These are phyloP conservation scores for Zygoascus flipseniorum DNA, from an alignment of 805 yeast genomes.

Conservation along the genomic window DNA sequence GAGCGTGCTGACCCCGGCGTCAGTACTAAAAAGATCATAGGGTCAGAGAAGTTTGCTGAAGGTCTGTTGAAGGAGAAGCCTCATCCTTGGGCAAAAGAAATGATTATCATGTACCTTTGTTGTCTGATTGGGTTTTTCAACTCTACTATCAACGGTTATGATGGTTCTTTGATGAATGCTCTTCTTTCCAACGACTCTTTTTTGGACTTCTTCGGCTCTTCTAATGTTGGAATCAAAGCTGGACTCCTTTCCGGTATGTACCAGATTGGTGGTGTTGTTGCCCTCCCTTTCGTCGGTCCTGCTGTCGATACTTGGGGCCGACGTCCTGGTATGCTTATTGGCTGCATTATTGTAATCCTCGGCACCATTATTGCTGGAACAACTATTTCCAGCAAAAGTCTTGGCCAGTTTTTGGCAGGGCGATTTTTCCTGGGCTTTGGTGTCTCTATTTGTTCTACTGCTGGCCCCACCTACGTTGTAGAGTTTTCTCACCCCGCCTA, in stretches of 20 bases:
- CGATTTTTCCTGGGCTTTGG: conserved; percentile 17
- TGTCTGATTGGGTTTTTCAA: not conserved
- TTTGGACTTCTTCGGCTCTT: conserved; percentile 8
- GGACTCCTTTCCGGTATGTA: conserved; percentile 15
- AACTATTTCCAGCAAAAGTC: conserved; percentile 3
- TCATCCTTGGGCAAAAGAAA: not conserved
- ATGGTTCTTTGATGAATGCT: conserved; percentile 11
- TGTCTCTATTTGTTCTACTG: conserved; percentile 6
- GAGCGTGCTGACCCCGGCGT: too few species aligned
- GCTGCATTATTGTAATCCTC: conserved; percentile 5
- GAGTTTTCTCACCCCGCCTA: conserved; percentile 17
- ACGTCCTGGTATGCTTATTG: conserved; percentile 10
- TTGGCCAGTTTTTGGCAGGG: conserved; percentile 9
- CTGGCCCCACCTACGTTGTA: conserved; percentile 14
- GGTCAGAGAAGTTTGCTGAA: not conserved
- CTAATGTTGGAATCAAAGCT: conserved; percentile 11
- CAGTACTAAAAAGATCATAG: not conserved
- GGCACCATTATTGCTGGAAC: conserved; percentile 6
- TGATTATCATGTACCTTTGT: not conserved
- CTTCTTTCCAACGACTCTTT: conserved; percentile 7
- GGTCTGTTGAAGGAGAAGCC: not conserved
- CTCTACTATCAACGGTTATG: conserved; percentile 8
- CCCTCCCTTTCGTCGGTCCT: conserved; percentile 15
- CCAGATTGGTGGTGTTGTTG: conserved; percentile 15
- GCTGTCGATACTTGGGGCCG: conserved; percentile 11